A percentile compares a stretch with the other conserved stretches of the same genome.
These are phyloP conservation scores for Akanthomyces lecanii DNA, from an alignment of 2,329 filamentous ascomycete genomes.

Conservation along the genomic window DNA sequence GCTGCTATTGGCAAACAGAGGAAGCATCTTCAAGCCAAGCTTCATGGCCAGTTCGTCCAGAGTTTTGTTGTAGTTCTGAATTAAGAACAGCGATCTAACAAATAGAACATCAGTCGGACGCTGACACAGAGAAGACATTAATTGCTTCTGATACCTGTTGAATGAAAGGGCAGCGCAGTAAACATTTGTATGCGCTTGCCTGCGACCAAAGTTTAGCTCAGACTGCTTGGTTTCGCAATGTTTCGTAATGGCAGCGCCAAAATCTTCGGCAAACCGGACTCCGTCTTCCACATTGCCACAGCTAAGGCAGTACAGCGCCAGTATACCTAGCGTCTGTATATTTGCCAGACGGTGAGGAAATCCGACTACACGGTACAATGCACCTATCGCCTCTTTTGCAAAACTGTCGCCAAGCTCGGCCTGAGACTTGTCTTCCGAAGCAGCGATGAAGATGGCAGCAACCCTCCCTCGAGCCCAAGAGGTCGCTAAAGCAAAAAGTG, in stretches of 20 bases:
- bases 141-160: not conserved
- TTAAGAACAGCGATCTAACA: not conserved
- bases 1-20: not conserved
- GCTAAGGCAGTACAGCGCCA: slow-evolving; percentile 2
- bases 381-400: not conserved
- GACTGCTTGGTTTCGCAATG: not conserved
- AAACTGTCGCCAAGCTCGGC: not conserved
- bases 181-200: not conserved
- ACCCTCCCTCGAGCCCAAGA: not conserved
- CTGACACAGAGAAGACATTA: not conserved
- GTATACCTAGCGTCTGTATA: slow-evolving; percentile 1
- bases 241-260: not conserved
- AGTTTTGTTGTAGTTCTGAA: not conserved
- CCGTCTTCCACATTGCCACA: slow-evolving; percentile 7
- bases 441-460: not conserved
- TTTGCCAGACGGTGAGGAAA: not conserved
- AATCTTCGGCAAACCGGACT: not conserved
- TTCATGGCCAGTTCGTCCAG: not conserved
- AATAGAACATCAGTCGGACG: not conserved
- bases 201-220: not conserved
- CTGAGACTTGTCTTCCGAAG: not conserved
- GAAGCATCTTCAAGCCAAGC: not conserved
- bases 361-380: not conserved
- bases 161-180: slow-evolving; percentile 8
- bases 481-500: not conserved